Percentiles rank a stretch among this genome's conserved stretches.
Conservation (phyloP, 306 rosid species). For the Leucaena leucocephala region DNA sequence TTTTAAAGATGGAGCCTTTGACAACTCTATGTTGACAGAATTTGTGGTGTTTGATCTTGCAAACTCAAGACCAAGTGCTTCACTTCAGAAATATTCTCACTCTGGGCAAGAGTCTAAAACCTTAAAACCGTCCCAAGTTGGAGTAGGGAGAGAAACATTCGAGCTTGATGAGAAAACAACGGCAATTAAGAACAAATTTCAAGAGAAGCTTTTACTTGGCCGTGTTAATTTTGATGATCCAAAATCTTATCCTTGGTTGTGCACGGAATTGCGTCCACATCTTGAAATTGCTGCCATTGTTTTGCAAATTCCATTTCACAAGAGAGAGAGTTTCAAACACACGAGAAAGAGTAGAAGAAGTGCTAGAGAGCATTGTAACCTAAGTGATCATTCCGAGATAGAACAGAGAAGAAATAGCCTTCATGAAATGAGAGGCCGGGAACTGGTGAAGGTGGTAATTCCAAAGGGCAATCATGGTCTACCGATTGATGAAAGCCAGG, state of each 20-base stretch:
- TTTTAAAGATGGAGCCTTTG: constrained; percentile 55
- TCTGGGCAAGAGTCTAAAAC: constrained; percentile 38
- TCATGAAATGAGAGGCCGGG: constrained; percentile 46
- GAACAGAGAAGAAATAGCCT: constrained; percentile 48
- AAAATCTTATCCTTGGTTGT: constrained; percentile 47
- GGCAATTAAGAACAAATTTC: constrained; percentile 51
- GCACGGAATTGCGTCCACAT: constrained; percentile 53
- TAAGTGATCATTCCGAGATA: constrained; percentile 43
- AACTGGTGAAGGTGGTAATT: constrained; percentile 73
- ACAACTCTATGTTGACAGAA: constrained; percentile 77
- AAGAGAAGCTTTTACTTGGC: constrained; percentile 29
- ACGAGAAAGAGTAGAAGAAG: constrained; percentile 43
- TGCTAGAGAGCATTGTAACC: constrained; percentile 38
- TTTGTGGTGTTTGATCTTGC: constrained; percentile 78
- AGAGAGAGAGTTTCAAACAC: constrained; percentile 65
- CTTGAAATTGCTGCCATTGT: constrained; percentile 79
- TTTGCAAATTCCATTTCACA: constrained; percentile 62
- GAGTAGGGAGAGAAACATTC: constrained; percentile 43
- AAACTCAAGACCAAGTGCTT: constrained; percentile 64
- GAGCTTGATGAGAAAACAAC: constrained; percentile 36
- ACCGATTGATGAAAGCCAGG: constrained; percentile 58
- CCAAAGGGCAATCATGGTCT: constrained; percentile 85
- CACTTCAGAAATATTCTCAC: constrained; percentile 41
- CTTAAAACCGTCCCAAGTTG: constrained; percentile 48
- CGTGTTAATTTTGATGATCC: constrained; percentile 42